Conservation (phyloP, 768 basidiomycete genomes). For the Pleurotus pulmonarius region DNA sequence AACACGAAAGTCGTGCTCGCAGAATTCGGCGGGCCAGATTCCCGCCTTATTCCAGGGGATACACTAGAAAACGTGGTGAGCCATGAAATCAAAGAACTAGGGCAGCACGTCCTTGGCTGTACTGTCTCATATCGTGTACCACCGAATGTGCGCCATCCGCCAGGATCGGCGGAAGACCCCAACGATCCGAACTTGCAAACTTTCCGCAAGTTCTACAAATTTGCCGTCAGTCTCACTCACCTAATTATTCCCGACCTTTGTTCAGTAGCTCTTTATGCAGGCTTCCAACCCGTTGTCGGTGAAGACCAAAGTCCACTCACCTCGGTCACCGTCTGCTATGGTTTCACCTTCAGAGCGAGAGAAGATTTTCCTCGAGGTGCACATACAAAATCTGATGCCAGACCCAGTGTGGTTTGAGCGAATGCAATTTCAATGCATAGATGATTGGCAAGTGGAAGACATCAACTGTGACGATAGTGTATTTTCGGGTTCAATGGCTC, state of each 20-base stretch:
- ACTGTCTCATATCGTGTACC: constrained; percentile 80
- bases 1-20: constrained; percentile 58
- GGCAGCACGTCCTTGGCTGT: constrained; percentile 86
- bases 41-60: constrained; percentile 49
- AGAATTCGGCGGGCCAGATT: constrained; percentile 57
- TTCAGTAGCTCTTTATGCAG: constrained; percentile 30
- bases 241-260: not conserved
- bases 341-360: constrained; percentile 64
- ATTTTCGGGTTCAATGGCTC: constrained; percentile 59
- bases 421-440: constrained; percentile 75
- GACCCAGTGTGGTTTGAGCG: constrained; percentile 75
- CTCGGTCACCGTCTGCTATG: constrained; percentile 69
- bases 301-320: constrained; percentile 87
- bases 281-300: constrained; percentile 94
- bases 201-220: constrained; percentile 90
- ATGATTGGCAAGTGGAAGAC: constrained; percentile 60
- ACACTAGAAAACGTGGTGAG: constrained; percentile 66
- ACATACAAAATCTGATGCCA: constrained; percentile 84
- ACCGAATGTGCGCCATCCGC: constrained; percentile 45
- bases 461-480: constrained; percentile 41
- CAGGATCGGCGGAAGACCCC: constrained; percentile 44
- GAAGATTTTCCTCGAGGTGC: constrained; percentile 88
- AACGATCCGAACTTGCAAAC: constrained; percentile 58
- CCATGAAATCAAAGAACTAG: constrained; percentile 93
- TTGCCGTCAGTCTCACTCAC: constrained; percentile 55